These are phyloP conservation scores for Bocquillonia castaneifolia DNA, from an alignment of 441 rosid genomes.

Conservation along the genomic window DNA sequence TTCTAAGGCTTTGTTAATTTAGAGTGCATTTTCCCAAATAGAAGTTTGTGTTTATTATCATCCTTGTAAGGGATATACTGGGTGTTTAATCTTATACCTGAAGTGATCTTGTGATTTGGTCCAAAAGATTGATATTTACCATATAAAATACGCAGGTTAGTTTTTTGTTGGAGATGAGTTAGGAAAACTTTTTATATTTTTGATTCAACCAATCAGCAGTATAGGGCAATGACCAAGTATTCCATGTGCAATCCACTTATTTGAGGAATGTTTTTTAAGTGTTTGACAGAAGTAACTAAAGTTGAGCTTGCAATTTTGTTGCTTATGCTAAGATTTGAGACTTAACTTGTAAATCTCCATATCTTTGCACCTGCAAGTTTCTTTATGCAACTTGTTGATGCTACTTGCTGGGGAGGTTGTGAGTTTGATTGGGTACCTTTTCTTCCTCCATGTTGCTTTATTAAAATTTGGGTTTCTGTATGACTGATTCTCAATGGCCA, in stretches of 20 bases:
- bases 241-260: not conserved
- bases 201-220: not conserved
- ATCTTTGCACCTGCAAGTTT: not conserved
- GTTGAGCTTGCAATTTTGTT: not conserved
- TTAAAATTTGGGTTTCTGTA: not conserved
- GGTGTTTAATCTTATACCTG: not conserved
- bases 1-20: not conserved
- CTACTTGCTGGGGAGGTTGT: not conserved
- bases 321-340: not conserved
- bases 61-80: not conserved
- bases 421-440: not conserved
- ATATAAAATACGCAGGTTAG: not conserved
- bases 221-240: not conserved
- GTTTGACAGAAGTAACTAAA: not conserved
- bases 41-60: not conserved
- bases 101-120: not conserved
- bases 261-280: not conserved
- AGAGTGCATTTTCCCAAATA: not conserved
- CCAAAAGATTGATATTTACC: no score
- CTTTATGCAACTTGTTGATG: not conserved
- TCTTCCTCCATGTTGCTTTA: not conserved
- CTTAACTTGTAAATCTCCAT: conserved; percentile 2
- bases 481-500: not conserved
- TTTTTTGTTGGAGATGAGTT: not conserved
- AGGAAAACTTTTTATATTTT: not conserved